Evolutionary conservation across 495 filamentous ascomycete genomes (phyloP), one percentile per base, ranked within the genome.

Genomic region (Penicillium coffeae): DNA sequence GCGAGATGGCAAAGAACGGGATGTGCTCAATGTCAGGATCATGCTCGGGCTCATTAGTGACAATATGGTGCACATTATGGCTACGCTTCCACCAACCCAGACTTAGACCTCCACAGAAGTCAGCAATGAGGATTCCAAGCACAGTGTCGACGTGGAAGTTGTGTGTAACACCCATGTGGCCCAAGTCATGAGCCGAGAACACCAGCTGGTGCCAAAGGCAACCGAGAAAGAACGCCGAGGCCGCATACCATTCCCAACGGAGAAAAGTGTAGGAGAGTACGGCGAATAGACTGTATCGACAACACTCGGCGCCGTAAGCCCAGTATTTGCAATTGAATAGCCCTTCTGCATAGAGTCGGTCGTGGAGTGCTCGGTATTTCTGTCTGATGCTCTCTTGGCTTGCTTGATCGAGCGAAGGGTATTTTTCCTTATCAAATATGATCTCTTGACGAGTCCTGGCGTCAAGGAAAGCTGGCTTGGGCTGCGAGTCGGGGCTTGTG

Each of bases 11-110:
- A 63, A 98, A 88, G 72, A 97, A 91, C 1, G 93, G 93, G 73
- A 98, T 84, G 55, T 96, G 90, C 66, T 98, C 84, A 51, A 96
- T 98, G 65, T 98, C 93, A 1, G 93, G 93, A 62, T 98, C 93
- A 65, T 98, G 93, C 63, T 96, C 93, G 19, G 93, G 89, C 39
- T 85, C 86, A 68, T 98, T 98, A 14, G 93, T 98, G 27, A 98
- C 87, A 55, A 98, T 90, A 56, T 98, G 93, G 63, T 98, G 93
- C 20, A 98, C 93, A 66, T 98, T 98, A 71, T 98, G 93, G 64
- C 83, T 96, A 45, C 81, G 78, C 66, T 98, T 98, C 93, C 93
- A 98, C 93, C 93, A 98, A 8, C 92, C 88, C 12, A 93, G 51
- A 38, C 88, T 93, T n/a, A 98, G 69, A 3, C 93, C 93, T 16